These are phyloP conservation scores for Quercus lobata DNA, from an alignment of 331 rosid genomes.

Conservation along the genomic window DNA sequence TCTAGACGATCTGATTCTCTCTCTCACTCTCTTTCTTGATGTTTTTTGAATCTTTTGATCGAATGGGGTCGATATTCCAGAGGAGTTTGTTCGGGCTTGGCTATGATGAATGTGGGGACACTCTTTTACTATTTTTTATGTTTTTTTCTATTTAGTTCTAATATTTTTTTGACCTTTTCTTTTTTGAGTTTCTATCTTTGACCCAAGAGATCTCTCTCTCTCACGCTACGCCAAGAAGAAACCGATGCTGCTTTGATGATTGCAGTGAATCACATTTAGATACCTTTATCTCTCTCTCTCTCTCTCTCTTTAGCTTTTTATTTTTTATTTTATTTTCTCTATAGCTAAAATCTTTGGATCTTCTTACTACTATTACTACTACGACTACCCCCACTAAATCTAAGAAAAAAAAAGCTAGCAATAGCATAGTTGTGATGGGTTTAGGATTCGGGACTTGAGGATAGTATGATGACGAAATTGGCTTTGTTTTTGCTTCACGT, in stretches of 20 bases:
- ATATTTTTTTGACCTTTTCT: conserved; percentile 16
- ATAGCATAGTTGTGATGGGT: conserved; percentile 24
- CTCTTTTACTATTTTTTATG: neutral
- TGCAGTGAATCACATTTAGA: conserved; percentile 32
- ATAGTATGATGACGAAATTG: conserved; percentile 45
- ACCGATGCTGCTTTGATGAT: conserved; percentile 68
- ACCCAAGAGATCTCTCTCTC: conserved; percentile 37
- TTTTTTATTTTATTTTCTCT: neutral
- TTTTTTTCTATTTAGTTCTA: conserved; percentile 6
- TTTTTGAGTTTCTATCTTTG: conserved; percentile 64
- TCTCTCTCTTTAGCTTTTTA: conserved; percentile 25
- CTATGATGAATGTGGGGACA: conserved; percentile 40
- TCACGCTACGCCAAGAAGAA: conserved; percentile 35
- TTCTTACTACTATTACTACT: conserved; percentile 21
- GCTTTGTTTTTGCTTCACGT: conserved; percentile 62
- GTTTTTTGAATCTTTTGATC: conserved; percentile 77
- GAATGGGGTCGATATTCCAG: conserved; percentile 47
- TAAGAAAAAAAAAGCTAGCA: conserved; percentile 20
- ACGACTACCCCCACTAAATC: conserved; percentile 26
- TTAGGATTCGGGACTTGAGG: conserved; percentile 48
- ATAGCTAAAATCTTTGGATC: conserved; percentile 34
- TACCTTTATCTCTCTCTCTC: conserved; percentile 13
- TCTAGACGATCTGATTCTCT: conserved; percentile 92
- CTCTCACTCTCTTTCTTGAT: conserved; percentile 25
- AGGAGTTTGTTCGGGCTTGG: conserved; percentile 50